phyloP scores from a whole-genome alignment of 73 alveolate species.

The Paramecium caudatum region DNA sequence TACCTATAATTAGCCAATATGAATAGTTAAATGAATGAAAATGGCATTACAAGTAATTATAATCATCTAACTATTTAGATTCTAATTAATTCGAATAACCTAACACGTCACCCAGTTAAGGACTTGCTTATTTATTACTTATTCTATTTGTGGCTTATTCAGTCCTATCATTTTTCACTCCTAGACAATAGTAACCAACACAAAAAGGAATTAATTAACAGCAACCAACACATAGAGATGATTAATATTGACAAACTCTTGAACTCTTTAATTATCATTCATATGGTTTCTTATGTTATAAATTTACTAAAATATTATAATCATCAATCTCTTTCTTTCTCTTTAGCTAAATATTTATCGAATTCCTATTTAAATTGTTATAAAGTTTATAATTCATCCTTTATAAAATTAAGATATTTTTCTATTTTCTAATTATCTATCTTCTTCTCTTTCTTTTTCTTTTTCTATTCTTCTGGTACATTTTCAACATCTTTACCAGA shows the following conservation, averaged over 20 bases:
- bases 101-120: background rate
- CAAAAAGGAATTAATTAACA: slow-evolving; percentile 23
- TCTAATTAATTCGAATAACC: background rate
- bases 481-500: slow-evolving; percentile 18
- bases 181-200: background rate
- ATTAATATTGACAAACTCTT: slow-evolving; percentile 3
- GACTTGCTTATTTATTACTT: background rate
- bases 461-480: background rate
- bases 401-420: slow-evolving; percentile 39
- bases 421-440: slow-evolving; percentile 41
- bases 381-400: slow-evolving; percentile 53
- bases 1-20: background rate
- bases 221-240: background rate
- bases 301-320: no score
- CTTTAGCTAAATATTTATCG: slow-evolving; percentile 1
- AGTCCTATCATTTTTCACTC: background rate
- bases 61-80: background rate
- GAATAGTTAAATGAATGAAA: slow-evolving; percentile 4
- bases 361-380: slow-evolving; percentile 48
- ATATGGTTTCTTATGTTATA: slow-evolving; percentile 36
- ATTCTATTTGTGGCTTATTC: slow-evolving; percentile 3
- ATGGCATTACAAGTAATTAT: slow-evolving; percentile 26
- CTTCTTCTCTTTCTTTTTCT: slow-evolving; percentile 12
- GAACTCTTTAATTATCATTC: slow-evolving; percentile 42
- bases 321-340: slow-evolving; percentile 16